phyloP scores from a whole-genome alignment of 805 yeast genomes.

The Wickerhamomyces chaumierensis region DNA sequence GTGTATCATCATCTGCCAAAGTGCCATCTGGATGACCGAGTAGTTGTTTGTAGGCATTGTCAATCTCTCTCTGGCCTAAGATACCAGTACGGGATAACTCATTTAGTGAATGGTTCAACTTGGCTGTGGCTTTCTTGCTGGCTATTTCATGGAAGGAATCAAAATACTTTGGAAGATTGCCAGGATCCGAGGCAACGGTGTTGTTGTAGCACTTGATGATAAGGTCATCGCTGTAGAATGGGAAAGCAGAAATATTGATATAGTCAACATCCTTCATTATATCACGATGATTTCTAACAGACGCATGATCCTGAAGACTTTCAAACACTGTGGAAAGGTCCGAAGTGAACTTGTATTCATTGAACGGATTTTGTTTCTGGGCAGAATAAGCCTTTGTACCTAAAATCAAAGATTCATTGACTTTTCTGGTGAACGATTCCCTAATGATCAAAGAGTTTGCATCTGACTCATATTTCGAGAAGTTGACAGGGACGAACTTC shows the following conservation, averaged over 20 bases:
- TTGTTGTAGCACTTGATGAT: slow-evolving; percentile 36
- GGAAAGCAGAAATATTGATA: slow-evolving; percentile 35
- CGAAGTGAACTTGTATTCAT: slow-evolving; percentile 15
- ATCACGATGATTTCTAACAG: slow-evolving; percentile 15
- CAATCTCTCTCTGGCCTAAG: slow-evolving; percentile 37
- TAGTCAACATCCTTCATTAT: slow-evolving; percentile 21
- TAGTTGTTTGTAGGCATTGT: slow-evolving; percentile 25
- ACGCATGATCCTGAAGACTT: slow-evolving; percentile 20
- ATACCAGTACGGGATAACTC: slow-evolving; percentile 40
- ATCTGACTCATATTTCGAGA: slow-evolving; percentile 23
- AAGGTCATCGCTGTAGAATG: slow-evolving; percentile 36
- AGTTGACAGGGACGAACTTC: slow-evolving; percentile 37
- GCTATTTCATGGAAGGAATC: slow-evolving; percentile 47
- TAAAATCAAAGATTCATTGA: slow-evolving; percentile 39
- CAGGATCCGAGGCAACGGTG: slow-evolving; percentile 31
- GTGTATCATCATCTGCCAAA: slow-evolving; percentile 17
- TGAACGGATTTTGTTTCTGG: slow-evolving; percentile 19
- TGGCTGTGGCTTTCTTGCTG: slow-evolving; percentile 33
- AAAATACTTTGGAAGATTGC: slow-evolving; percentile 36
- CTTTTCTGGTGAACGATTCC: slow-evolving; percentile 44
- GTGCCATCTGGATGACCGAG: slow-evolving; percentile 19
- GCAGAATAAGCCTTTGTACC: slow-evolving; percentile 24
- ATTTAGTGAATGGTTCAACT: slow-evolving; percentile 30
- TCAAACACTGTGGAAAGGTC: slow-evolving; percentile 20
- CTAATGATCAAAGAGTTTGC: slow-evolving; percentile 20